These are phyloP conservation scores for Gonapodya prolifera DNA, from an alignment of 192 early-diverging fungal genomes.

Conservation along the genomic window DNA sequence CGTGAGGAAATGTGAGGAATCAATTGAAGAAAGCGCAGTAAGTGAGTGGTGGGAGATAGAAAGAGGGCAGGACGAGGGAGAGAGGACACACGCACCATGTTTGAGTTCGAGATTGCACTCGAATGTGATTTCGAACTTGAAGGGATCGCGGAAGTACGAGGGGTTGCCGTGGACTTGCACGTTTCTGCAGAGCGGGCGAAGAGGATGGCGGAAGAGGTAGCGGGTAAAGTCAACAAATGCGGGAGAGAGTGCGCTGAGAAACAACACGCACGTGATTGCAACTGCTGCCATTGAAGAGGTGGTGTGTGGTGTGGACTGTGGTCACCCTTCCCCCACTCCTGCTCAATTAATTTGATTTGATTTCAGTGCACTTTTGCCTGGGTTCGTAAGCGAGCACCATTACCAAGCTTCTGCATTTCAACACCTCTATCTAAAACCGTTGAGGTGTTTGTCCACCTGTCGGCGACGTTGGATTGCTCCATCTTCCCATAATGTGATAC, in stretches of 20 bases:
- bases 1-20: background rate
- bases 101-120: slow-evolving; percentile 78
- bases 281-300: background rate
- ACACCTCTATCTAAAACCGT: too few species aligned
- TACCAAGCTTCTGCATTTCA: too few species aligned
- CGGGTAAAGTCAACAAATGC: background rate
- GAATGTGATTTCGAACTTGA: slow-evolving; percentile 94
- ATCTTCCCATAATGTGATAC: too few species aligned
- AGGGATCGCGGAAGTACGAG: slow-evolving; percentile 62
- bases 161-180: slow-evolving; percentile 81
- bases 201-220: background rate
- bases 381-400: too few species aligned
- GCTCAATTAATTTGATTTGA: too few species aligned
- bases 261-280: background rate
- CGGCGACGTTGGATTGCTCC: too few species aligned
- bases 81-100: slow-evolving; percentile 50
- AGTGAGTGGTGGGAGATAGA: background rate
- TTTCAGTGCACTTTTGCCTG: too few species aligned
- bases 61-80: background rate
- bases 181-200: slow-evolving; percentile 54
- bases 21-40: background rate
- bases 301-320: too few species aligned
- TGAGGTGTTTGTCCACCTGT: too few species aligned
- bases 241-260: background rate
- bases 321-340: too few species aligned